Evolutionary conservation across 257 asterid genomes (phyloP).

Genomic region (Linderniella brevidens): DNA sequence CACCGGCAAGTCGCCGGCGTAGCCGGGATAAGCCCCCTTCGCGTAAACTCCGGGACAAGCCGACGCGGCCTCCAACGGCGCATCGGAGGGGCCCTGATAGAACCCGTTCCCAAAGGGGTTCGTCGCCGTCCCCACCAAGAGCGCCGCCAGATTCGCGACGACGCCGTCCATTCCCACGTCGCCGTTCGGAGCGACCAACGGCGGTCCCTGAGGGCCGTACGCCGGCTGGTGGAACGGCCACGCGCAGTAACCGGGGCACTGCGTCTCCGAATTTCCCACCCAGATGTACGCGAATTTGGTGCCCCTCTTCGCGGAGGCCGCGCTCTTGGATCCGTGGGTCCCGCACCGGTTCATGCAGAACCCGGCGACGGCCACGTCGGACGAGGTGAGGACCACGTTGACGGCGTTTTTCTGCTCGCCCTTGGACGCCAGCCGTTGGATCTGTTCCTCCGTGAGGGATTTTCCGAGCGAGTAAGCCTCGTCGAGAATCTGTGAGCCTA

Average conservation of each 20-base stretch:
- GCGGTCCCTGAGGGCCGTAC: constrained; percentile 1
- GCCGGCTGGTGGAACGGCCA: constrained; percentile 1
- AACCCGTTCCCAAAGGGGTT: not conserved
- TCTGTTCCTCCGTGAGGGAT: not conserved
- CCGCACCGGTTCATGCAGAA: not conserved
- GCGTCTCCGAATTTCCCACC: not conserved
- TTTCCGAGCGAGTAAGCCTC: too few relatives aligned
- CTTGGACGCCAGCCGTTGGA: not conserved
- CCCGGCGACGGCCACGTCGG: not conserved
- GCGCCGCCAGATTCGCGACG: not conserved
- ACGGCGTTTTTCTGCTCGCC: not conserved
- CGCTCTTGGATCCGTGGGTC: not conserved
- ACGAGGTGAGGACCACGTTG: not conserved
- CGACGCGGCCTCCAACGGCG: not conserved
- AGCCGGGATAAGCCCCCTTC: not conserved
- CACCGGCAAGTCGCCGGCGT: not conserved
- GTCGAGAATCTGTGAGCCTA: not conserved
- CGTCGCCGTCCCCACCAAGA: not conserved
- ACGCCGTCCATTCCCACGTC: not conserved
- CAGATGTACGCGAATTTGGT: not conserved
- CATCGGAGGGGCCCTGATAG: not conserved
- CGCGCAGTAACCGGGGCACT: not conserved
- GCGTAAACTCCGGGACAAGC: constrained; percentile 1
- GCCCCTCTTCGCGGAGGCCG: not conserved
- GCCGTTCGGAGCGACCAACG: not conserved